Percentiles rank a stretch among this genome's conserved stretches.
phyloP scores from a whole-genome alignment of 371 early-diverging fungal genomes.

The Circinella umbellata region DNA sequence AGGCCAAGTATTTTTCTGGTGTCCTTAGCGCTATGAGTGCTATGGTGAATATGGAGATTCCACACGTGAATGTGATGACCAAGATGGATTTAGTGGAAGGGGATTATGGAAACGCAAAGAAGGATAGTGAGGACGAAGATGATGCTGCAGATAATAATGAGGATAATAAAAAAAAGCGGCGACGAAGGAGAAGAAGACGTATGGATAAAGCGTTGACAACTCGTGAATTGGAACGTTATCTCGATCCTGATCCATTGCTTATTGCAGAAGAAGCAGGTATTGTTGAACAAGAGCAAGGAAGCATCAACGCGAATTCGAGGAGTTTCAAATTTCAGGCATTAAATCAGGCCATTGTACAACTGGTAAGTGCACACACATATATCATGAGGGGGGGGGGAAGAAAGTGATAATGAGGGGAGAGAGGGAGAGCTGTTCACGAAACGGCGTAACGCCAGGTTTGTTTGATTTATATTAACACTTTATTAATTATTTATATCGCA shows the following conservation, averaged over 20 bases:
- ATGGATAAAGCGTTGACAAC: conserved; percentile 47
- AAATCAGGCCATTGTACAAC: conserved; percentile 88
- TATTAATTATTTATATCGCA: conserved; percentile 25
- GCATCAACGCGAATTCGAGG: conserved; percentile 40
- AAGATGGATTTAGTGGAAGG: conserved; percentile 94
- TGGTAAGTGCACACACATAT: conserved; percentile 49
- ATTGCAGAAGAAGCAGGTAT: conserved; percentile 80
- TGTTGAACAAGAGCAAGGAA: conserved; percentile 31
- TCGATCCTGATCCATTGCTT: conserved; percentile 88
- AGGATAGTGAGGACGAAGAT: conserved; percentile 30
- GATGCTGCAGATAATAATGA: conserved; percentile 35
- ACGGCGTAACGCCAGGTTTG: conserved; percentile 1
- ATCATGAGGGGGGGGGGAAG: conserved; percentile 2
- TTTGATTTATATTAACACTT: conserved; percentile 1
- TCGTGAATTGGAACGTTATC: conserved; percentile 67
- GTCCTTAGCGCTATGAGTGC: conserved; percentile 91
- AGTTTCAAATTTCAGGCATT: conserved; percentile 80
- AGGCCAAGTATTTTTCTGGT: conserved; percentile 94
- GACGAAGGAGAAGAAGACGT: conserved; percentile 36
- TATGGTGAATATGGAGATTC: conserved; percentile 96
- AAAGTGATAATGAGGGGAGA: not conserved
- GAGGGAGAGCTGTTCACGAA: not conserved
- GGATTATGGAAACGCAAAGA: conserved; percentile 44
- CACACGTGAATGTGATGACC: conserved; percentile 96
- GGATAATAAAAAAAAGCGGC: conserved; percentile 21